Evolutionary conservation across 163 green algal genomes (phyloP).

Genomic region (Chlamydomonas reinhardtii): DNA sequence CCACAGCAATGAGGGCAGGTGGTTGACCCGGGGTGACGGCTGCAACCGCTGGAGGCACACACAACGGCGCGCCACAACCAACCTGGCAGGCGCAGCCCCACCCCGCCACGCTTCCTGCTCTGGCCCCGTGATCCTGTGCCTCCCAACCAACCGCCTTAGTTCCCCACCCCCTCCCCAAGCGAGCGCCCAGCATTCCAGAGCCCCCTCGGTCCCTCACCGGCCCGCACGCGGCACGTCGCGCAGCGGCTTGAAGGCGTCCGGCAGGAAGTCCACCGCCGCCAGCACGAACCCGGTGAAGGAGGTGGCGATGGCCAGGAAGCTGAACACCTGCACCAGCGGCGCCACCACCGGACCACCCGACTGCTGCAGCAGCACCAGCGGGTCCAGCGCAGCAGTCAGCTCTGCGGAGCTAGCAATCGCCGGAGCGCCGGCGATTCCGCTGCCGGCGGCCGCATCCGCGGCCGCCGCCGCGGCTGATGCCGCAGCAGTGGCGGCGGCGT

Average conservation of each 20-base stretch:
- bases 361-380: conserved; percentile 42
- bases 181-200: too few relatives aligned
- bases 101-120: too few relatives aligned
- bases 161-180: too few relatives aligned
- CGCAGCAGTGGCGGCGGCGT: not conserved
- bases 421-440: not conserved
- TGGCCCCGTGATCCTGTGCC: too few relatives aligned
- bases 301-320: conserved; percentile 81
- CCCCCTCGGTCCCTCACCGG: conserved; percentile 28
- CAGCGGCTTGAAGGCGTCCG: conserved; percentile 60
- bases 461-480: not conserved
- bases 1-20: too few relatives aligned
- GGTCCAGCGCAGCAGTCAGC: conserved; percentile 59
- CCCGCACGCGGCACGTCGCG: conserved; percentile 2
- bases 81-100: too few relatives aligned
- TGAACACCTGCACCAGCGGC: conserved; percentile 51
- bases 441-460: not conserved
- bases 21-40: too few relatives aligned
- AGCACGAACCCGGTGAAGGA: conserved; percentile 80
- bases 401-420: not conserved
- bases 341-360: conserved; percentile 30
- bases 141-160: too few relatives aligned
- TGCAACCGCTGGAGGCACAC: too few relatives aligned
- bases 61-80: too few relatives aligned
- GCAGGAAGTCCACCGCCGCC: conserved; percentile 73